These are phyloP conservation scores for Cucumis hystrix DNA, from an alignment of 306 rosid species.

Conservation along the genomic window DNA sequence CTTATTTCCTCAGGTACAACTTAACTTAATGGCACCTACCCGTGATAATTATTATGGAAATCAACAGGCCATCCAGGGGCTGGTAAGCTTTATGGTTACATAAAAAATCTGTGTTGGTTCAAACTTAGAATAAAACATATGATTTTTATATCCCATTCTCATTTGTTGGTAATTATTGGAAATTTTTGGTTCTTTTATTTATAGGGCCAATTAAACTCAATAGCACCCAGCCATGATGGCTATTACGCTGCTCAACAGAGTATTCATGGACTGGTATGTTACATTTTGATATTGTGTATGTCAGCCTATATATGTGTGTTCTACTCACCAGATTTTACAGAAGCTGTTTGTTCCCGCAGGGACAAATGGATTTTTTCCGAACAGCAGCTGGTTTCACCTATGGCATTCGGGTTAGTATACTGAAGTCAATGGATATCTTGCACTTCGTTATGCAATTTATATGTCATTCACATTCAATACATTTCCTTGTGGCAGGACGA, in stretches of 20 bases:
- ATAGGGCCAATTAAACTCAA: constrained; percentile 84
- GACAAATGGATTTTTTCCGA: constrained; percentile 89
- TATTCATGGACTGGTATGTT: constrained; percentile 84
- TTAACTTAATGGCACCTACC: constrained; percentile 93
- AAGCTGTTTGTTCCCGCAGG: constrained; percentile 42
- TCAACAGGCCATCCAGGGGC: constrained; percentile 83
- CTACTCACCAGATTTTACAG: constrained; percentile 13
- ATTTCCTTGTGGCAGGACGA: constrained; percentile 60
- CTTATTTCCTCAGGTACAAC: constrained; percentile 35
- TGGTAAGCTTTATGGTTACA: constrained; percentile 30
- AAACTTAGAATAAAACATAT: neutral
- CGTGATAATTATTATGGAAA: constrained; percentile 83
- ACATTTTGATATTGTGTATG: constrained; percentile 11
- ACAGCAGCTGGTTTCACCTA: constrained; percentile 50
- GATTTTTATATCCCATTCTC: neutral
- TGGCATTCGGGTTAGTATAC: constrained; percentile 71
- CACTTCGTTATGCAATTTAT: neutral
- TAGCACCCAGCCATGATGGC: constrained; percentile 79
- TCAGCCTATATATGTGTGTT: constrained; percentile 7
- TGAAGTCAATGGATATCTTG: neutral
- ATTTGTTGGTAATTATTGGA: neutral
- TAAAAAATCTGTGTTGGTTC: neutral
- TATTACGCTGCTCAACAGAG: constrained; percentile 72
- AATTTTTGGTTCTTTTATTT: constrained; percentile 7
- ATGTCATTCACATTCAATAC: constrained; percentile 7